Base-by-base conservation (phyloP, 2,329 filamentous ascomycete genomes). In the Colletotrichum tabaci region DNA sequence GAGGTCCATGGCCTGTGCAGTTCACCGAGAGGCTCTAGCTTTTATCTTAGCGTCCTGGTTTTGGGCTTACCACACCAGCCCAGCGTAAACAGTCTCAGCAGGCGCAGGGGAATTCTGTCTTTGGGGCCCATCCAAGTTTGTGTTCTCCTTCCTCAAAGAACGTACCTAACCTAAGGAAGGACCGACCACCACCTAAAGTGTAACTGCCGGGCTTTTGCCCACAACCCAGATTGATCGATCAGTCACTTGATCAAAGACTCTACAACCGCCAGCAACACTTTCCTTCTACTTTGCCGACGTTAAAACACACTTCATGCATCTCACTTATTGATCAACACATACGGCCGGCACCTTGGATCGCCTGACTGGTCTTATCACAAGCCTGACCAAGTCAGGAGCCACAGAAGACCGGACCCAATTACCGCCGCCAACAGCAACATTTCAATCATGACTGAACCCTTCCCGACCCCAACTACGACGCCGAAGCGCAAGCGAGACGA, bases 401-500 rank as follows among this genome's bases (percentile, higher is more conserved):
- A 50, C 40, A 44, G n/a, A 21, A 40, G 18, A 46, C 21, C 38
- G 46, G 6, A 52, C 46, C 73, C 75, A 63, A 75, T 74, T n/a
- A 73, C 53, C 26, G 46, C 58, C 47, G 26, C 26, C 16, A 52
- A 21, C 42, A 35, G 35, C 44, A 9, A 35, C 46, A 15, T 23
- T 38, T 23, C 53, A 60, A 61, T 26, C 53, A 73, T 72, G 72
- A 55, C 68, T n/a, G 63, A 72, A 52, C 26, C 72, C 40, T 68
- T 61, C 23, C 69, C 72, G 10, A 71, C 66, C 46, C 73, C 61
- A 21, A 67, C 75, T 5, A 66, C 75, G 58, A 86, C 85, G 21
- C 83, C 84, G 15, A 87, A 87, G 77, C 83, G 86, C 66, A 87
- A 87, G 75, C 82, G 84, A 49, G 82, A 79, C 74, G 79, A 83